A percentile compares a stretch with the other conserved stretches of the same genome.
Conservation (phyloP, 228 moss, liverwort and hornwort species). For the Sphagnum magellanicum region DNA sequence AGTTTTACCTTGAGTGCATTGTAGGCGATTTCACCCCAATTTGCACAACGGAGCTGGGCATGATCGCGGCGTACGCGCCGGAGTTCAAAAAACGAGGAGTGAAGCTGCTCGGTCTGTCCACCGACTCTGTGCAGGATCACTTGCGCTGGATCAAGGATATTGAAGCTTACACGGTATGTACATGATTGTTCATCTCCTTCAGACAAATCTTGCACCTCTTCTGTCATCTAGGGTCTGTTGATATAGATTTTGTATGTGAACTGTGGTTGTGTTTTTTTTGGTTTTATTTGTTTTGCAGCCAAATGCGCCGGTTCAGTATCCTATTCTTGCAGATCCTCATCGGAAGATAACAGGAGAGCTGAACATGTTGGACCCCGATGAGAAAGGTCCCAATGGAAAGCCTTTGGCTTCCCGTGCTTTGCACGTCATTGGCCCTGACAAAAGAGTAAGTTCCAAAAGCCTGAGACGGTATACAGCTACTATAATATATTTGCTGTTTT, state of each 20-base stretch:
- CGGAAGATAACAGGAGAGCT: constrained; percentile 53
- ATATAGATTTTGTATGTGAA: background rate
- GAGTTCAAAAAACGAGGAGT: constrained; percentile 68
- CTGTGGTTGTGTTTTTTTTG: background rate
- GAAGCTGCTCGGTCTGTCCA: constrained; percentile 59
- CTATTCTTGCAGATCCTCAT: constrained; percentile 64
- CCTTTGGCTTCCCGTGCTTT: constrained; percentile 69
- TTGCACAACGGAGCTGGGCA: constrained; percentile 73
- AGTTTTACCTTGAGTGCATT: background rate
- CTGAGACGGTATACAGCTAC: too few species aligned
- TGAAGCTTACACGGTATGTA: constrained; percentile 41
- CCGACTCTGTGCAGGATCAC: constrained; percentile 53
- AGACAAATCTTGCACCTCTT: background rate
- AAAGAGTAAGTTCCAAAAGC: constrained; percentile 16
- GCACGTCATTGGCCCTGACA: constrained; percentile 64
- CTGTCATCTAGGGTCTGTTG: background rate
- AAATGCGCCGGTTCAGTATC: constrained; percentile 43
- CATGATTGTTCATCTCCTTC: background rate
- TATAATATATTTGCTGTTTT: too few species aligned
- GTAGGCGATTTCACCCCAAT: constrained; percentile 66
- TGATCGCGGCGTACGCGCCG: constrained; percentile 36
- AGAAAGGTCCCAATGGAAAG: constrained; percentile 44
- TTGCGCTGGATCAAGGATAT: constrained; percentile 73
- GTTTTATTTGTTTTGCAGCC: constrained; percentile 13
- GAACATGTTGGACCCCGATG: constrained; percentile 65